Evolutionary conservation across 352 stramenopile species (phyloP).

Genomic region (Phytophthora agathidicida): DNA sequence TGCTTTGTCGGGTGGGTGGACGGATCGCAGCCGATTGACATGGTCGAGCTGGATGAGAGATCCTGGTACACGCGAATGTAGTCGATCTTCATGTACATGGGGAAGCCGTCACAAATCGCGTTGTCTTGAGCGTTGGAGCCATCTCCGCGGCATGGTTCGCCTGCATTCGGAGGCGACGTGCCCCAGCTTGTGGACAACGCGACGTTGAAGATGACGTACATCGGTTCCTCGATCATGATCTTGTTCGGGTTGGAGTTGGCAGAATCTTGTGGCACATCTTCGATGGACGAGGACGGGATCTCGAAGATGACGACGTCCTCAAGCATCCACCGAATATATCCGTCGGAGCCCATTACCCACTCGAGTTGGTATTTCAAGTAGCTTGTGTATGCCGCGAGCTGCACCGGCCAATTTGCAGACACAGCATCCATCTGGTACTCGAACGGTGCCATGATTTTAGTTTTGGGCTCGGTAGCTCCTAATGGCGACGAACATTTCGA

Average conservation of each 20-base stretch:
- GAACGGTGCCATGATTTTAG: constrained; percentile 47
- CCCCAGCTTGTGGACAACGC: constrained; percentile 60
- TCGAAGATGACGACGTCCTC: constrained; percentile 60
- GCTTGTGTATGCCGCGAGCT: constrained; percentile 45
- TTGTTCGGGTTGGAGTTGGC: constrained; percentile 49
- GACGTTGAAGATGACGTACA: constrained; percentile 80
- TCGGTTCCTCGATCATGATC: constrained; percentile 65
- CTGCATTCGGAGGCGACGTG: constrained; percentile 46
- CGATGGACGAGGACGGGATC: constrained; percentile 53
- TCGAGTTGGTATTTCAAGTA: constrained; percentile 65
- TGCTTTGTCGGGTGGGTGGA: constrained; percentile 54
- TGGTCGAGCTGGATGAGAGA: constrained; percentile 37
- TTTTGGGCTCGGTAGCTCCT: constrained; percentile 30
- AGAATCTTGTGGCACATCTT: constrained; percentile 44
- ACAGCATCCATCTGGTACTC: constrained; percentile 73
- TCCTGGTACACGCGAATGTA: constrained; percentile 70
- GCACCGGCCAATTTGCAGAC: constrained; percentile 52
- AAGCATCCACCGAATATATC: constrained; percentile 62
- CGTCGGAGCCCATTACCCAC: constrained; percentile 57
- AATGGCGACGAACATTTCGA: constrained; percentile 37
- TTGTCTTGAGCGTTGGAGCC: constrained; percentile 34
- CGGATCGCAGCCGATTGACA: constrained; percentile 60
- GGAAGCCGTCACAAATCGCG: constrained; percentile 59
- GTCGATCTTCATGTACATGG: constrained; percentile 66
- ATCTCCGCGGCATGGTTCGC: constrained; percentile 37